Percentiles rank a stretch among this genome's conserved stretches.
Evolutionary conservation across 345 rosid genomes (phyloP).

Genomic region (Theobroma cacao): DNA sequence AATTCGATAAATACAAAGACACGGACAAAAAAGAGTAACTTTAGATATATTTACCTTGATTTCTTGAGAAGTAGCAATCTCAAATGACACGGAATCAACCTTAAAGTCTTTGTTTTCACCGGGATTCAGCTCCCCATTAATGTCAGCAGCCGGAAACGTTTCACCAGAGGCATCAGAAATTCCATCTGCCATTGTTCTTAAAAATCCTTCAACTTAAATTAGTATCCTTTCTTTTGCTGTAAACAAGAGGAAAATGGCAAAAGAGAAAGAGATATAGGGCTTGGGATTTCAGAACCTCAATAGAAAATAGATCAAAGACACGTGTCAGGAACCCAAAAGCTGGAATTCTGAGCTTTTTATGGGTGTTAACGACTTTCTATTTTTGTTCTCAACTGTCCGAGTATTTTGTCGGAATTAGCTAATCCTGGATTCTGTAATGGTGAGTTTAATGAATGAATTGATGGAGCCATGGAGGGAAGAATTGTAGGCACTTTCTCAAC

Average conservation of each 20-base stretch:
- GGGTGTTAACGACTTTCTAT: slow-evolving; percentile 7
- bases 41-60: slow-evolving; percentile 17
- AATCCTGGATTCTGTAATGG: not conserved
- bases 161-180: slow-evolving; percentile 11
- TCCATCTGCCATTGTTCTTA: slow-evolving; percentile 32
- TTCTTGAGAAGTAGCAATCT: slow-evolving; percentile 28
- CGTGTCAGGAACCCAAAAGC: not conserved
- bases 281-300: not conserved
- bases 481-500: not conserved
- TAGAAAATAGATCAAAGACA: not conserved
- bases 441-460: not conserved
- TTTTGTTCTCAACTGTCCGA: slow-evolving; percentile 15
- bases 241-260: slow-evolving; percentile 7
- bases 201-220: not conserved
- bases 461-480: not conserved
- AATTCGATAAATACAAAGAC: no score
- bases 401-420: slow-evolving; percentile 15
- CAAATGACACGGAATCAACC: slow-evolving; percentile 47
- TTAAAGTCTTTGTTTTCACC: slow-evolving; percentile 32
- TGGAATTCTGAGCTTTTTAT: not conserved
- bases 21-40: not conserved
- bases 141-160: slow-evolving; percentile 49
- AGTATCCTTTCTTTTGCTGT: not conserved
- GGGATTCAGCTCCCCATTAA: slow-evolving; percentile 36
- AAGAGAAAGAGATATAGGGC: not conserved